Conservation (phyloP, 768 basidiomycete species). For the Pholiota molesta region DNA sequence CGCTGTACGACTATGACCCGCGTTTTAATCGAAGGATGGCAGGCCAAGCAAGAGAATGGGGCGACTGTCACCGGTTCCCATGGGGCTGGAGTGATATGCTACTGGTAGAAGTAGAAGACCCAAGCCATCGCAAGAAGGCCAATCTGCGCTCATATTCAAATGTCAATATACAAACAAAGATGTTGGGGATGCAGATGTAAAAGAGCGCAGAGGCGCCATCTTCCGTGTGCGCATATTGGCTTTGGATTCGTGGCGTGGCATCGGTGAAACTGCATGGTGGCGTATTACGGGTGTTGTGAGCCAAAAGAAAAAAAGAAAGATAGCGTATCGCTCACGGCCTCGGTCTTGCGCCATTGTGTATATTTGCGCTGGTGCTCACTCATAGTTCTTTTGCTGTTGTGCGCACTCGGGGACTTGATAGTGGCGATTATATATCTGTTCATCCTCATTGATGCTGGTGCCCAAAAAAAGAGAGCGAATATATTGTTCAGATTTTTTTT, state of each 20-base stretch:
- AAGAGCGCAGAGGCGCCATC: slow-evolving; percentile 38
- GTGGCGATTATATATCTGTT: background rate
- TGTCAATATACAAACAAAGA: slow-evolving; percentile 1
- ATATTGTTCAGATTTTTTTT: background rate
- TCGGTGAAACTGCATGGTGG: background rate
- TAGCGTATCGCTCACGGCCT: background rate
- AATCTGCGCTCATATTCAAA: background rate
- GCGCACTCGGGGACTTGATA: background rate
- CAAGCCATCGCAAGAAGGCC: background rate
- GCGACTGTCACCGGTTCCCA: background rate
- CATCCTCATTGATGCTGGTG: background rate
- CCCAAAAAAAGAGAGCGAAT: background rate
- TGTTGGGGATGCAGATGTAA: slow-evolving; percentile 13
- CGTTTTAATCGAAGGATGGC: background rate
- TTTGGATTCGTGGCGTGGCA: background rate
- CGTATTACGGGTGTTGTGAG: background rate
- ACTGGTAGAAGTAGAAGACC: background rate
- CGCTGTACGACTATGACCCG: background rate
- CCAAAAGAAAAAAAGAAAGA: background rate
- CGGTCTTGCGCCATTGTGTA: background rate
- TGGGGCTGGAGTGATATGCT: background rate
- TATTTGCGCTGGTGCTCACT: background rate
- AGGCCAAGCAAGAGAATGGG: too few relatives aligned
- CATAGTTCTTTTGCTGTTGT: background rate
- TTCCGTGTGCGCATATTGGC: slow-evolving; percentile 15